These are phyloP conservation scores for Echinosophora koreensis DNA, from an alignment of 306 rosid genomes.

Conservation along the genomic window DNA sequence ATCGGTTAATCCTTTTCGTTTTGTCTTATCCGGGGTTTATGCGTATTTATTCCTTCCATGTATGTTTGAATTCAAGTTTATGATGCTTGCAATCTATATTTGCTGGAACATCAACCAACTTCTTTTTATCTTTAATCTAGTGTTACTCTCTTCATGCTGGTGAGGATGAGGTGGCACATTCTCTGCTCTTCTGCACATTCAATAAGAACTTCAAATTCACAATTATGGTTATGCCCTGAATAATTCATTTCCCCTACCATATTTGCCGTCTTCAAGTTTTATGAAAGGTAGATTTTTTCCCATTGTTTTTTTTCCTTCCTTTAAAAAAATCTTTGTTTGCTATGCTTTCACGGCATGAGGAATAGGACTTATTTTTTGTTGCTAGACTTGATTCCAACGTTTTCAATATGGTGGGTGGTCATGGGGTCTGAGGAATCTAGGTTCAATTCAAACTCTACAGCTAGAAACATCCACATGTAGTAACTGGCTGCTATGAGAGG, in stretches of 20 bases:
- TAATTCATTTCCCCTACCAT: background rate
- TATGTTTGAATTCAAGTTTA: slow-evolving; percentile 3
- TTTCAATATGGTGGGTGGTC: background rate
- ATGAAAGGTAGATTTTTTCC: slow-evolving; percentile 2
- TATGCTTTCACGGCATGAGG: background rate
- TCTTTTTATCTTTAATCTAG: background rate
- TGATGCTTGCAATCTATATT: background rate
- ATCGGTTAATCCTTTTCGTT: too few relatives aligned
- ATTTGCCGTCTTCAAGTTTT: slow-evolving; percentile 8
- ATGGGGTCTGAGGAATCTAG: slow-evolving; percentile 9
- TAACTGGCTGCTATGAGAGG: background rate
- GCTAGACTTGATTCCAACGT: background rate
- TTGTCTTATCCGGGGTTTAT: too few relatives aligned
- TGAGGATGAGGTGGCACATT: slow-evolving; percentile 8
- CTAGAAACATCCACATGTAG: background rate
- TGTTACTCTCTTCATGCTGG: background rate
- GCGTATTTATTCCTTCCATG: too few relatives aligned
- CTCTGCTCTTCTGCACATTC: background rate
- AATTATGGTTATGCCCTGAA: slow-evolving; percentile 1
- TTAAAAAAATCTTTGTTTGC: background rate
- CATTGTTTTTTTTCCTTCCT: background rate
- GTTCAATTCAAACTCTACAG: background rate
- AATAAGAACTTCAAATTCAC: slow-evolving; percentile 19
- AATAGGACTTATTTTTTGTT: background rate
- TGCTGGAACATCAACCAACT: slow-evolving; percentile 5